These are phyloP conservation scores for Hymenoscyphus infarciens DNA, from an alignment of 2,329 filamentous ascomycete genomes.

Conservation along the genomic window DNA sequence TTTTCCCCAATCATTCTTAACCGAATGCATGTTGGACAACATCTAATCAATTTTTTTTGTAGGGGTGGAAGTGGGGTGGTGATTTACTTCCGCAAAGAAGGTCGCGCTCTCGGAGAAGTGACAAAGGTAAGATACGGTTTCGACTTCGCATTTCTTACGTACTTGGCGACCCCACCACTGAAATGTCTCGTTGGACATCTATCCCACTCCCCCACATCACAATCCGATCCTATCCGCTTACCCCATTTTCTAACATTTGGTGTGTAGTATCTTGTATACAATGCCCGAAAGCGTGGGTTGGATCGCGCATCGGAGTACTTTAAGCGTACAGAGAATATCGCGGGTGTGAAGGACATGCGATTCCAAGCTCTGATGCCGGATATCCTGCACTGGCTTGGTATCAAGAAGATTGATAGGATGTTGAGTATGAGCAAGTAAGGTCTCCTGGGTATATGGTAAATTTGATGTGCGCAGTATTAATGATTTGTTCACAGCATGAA, in stretches of 20 bases:
- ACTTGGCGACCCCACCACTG: slow-evolving; percentile 15
- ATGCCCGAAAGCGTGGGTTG: slow-evolving; percentile 73
- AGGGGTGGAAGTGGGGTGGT: slow-evolving; percentile 84
- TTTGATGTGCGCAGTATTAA: slow-evolving; percentile 26
- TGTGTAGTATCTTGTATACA: slow-evolving; percentile 57
- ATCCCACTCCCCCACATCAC: slow-evolving; percentile 66
- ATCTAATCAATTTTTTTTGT: slow-evolving; percentile 3
- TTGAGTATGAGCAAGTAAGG: slow-evolving; percentile 85
- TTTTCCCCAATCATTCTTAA: slow-evolving; percentile 7
- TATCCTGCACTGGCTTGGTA: slow-evolving; percentile 95
- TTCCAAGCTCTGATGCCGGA: slow-evolving; percentile 98
- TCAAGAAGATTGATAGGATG: slow-evolving; percentile 98
- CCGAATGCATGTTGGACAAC: slow-evolving; percentile 7
- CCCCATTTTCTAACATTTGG: slow-evolving; percentile 21
- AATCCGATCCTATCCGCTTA: slow-evolving; percentile 19
- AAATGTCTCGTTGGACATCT: slow-evolving; percentile 22
- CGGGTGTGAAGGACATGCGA: slow-evolving; percentile 93
- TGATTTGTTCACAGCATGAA: slow-evolving; percentile 62
- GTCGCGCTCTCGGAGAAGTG: slow-evolving; percentile 88
- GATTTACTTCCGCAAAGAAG: slow-evolving; percentile 98
- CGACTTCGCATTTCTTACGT: slow-evolving; percentile 53
- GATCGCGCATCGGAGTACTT: slow-evolving; percentile 91
- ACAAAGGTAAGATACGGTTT: slow-evolving; percentile 31
- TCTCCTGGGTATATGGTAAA: slow-evolving; percentile 10
- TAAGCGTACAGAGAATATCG: slow-evolving; percentile 95